Evolutionary conservation across 2,329 filamentous ascomycete genomes (phyloP).

Genomic region (Phyllosticta citriasiana): DNA sequence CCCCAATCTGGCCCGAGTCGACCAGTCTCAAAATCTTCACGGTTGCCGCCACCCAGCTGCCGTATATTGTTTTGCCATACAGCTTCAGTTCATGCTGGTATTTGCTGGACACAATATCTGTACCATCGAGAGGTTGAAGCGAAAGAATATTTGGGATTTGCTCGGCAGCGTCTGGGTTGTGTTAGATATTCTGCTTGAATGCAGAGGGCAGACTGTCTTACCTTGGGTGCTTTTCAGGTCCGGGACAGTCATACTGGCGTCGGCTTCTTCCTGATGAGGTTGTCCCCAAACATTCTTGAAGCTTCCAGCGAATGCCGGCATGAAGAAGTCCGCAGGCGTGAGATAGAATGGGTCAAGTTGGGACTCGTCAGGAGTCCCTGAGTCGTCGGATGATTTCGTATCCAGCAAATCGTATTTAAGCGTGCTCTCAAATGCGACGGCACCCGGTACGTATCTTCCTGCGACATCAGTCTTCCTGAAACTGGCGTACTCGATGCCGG

Average conservation of each 20-base stretch:
- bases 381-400: constrained; percentile 23
- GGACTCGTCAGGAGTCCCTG: too few relatives aligned
- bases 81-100: constrained; percentile 92
- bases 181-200: constrained; percentile 10
- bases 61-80: constrained; percentile 87
- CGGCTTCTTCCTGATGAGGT: too few relatives aligned
- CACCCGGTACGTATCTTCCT: constrained; percentile 66
- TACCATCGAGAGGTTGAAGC: constrained; percentile 91
- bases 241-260: too few relatives aligned
- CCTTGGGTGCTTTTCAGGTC: constrained; percentile 70
- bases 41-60: constrained; percentile 76
- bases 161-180: constrained; percentile 72
- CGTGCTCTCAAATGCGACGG: constrained; percentile 64
- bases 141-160: too few relatives aligned
- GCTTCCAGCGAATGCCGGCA: constrained; percentile 87
- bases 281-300: constrained; percentile 96
- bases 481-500: constrained; percentile 88
- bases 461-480: constrained; percentile 81
- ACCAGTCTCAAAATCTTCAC: too few relatives aligned
- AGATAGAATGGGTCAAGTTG: too few relatives aligned
- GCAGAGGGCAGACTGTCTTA: constrained; percentile 73
- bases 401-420: constrained; percentile 95
- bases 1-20: too few relatives aligned
- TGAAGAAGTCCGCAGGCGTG: constrained; percentile 81
- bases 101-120: constrained; percentile 77